Evolutionary conservation across 768 basidiomycete genomes (phyloP), one percentile per base, ranked within the genome.

Genomic region (Pleurotus giganteus): DNA sequence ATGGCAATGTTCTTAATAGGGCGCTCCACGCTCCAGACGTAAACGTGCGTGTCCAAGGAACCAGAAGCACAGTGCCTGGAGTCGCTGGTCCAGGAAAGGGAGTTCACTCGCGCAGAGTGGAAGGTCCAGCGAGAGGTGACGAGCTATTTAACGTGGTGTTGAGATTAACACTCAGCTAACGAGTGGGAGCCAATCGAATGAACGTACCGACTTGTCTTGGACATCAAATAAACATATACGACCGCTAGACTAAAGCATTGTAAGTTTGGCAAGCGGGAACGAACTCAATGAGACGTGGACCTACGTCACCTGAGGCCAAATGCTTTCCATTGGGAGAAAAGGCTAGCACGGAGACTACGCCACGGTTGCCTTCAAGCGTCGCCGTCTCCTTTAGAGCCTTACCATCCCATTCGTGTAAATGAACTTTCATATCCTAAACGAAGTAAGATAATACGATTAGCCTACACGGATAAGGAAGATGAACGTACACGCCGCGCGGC

Each of bases 41-140:
- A 97, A 4, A 96, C 83, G 60, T 93, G 83, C 27, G 94, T 95
- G 67, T 98, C 96, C n/a, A 96, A 78, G 17, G 93, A 91, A 9
- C 88, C 94, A 3, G 93, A 94, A 9, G 86, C 94, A 58, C 89
- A 81, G 64, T 94, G 85, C 57, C 78, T 77, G 5, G 86, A 85
- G 63, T 90, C 85, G 4, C 81, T 61, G 5, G 89, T 84, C 85
- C 89, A 94, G 1, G 82, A 73, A 15, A 98, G 77, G 8, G 90
- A 83, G 61, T 86, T 81, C 57, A 98, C 81, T 26, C 91, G 85
- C 0, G 84, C 91, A 7, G 86, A 78, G 71, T 98, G 96, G 74
- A 86, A 84, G 6, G 89, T 81, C 96, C 96, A 98, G 54, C 85
- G 83, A 2, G 85, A 78, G 34, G 87, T 88, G 56, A 88, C 73